Evolutionary conservation across 1,139 yeast genomes (phyloP), one percentile per base, ranked within the genome.

Genomic region (Taphrina populina): DNA sequence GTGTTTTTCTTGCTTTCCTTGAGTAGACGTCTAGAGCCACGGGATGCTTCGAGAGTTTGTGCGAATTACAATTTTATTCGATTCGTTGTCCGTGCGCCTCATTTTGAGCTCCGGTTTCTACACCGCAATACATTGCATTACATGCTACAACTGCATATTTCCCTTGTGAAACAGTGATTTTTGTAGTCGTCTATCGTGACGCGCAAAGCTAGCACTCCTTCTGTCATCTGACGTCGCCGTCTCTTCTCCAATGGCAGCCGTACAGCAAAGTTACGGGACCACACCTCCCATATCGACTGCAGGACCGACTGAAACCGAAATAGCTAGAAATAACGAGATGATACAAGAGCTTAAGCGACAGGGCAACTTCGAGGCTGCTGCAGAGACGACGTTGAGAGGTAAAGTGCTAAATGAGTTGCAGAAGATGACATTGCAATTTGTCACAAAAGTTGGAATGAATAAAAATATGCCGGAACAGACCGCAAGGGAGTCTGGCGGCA

Each of bases 401-500:
- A 82, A 84, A 62, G 94, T 87, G 13, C 75, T 94, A 33, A 75
- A 77, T 41, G 72, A 77, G 3, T 69, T 92, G 58, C 97, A 92
- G 67, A 77, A 79, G 61, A 67, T 92, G 65, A 79, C 84, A 0
- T 79, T 83, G 64, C 87, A 84, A 61, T 90, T 92, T 70, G 98
- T 92, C 1, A 84, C 80, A 64, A 78, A 72, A 7, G 96, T 88
- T 7, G 84, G 95, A 1, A 75, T 78, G 61, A 80, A 76, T 59
- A 87, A 84, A 66, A 88, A 92, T 66, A 88, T 92, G 96, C 81
- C 92, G 29, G 97, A 92, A 60, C 96, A 96, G 3, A 88, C 92
- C 96, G 96, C 98, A 0, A 78, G 73, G 60, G 98, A 92, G 69
- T 95, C 97, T 0, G 98, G 98, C 35, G 98, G 98, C 15, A 94